Conservation (phyloP, 164 flowering plant genomes). For the Chloranthus sessilifolius region DNA sequence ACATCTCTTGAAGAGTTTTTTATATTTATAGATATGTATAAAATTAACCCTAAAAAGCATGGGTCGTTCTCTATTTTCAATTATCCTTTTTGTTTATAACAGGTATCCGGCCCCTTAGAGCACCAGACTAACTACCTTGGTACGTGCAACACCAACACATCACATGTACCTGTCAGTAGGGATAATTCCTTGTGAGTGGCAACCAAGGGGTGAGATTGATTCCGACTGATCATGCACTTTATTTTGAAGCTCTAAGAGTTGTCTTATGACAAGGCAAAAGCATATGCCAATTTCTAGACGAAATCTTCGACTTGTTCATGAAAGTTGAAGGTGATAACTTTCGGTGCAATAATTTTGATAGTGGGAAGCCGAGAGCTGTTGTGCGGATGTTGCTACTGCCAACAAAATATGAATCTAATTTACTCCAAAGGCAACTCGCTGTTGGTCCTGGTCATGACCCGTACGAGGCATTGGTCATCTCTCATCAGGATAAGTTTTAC, state of each 20-base stretch:
- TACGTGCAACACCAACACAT: too few species aligned
- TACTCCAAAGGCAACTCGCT: conserved; percentile 44
- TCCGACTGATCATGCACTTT: conserved; percentile 85
- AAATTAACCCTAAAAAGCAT: too few species aligned
- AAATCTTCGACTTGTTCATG: conserved; percentile 46
- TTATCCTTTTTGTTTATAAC: too few species aligned
- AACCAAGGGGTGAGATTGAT: too few species aligned
- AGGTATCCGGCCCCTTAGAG: too few species aligned
- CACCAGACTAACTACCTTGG: too few species aligned
- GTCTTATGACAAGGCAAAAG: conserved; percentile 74
- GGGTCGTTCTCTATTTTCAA: too few species aligned
- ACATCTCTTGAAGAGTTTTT: too few species aligned
- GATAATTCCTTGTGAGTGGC: too few species aligned
- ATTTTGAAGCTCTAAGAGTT: conserved; percentile 85
- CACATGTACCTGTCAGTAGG: too few species aligned
- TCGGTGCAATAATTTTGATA: conserved; percentile 31
- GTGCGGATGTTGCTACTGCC: conserved; percentile 82
- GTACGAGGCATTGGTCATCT: conserved; percentile 57
- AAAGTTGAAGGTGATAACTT: conserved; percentile 47
- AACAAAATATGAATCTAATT: conserved; percentile 41
- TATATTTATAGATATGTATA: too few species aligned
- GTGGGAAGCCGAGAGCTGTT: conserved; percentile 67
- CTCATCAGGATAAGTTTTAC: conserved; percentile 78
- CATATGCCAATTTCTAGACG: conserved; percentile 63
- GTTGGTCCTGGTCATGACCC: conserved; percentile 52